Evolutionary conservation across 75 land plant genomes (phyloP), one percentile per base, ranked within the genome.

Genomic region (Picea glauca): DNA sequence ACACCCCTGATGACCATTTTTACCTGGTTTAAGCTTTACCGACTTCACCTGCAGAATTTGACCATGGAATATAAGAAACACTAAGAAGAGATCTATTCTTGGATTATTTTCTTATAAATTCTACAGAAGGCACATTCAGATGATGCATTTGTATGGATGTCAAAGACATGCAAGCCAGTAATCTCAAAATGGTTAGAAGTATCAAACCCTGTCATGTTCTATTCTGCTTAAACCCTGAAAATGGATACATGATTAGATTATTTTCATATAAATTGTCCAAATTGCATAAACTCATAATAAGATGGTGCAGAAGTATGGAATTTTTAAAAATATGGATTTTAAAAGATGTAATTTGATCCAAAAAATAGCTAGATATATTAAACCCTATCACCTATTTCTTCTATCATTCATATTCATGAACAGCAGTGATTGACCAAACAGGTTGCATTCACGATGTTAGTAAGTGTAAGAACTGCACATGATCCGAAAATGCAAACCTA

Each of bases 11-110:
- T 84, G 88, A 35, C 76, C 85, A 61, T 78, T 81, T 60, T 82
- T 89, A 17, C 89, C 85, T 56, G 95, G 84, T 72, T 81, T 88
- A 60, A 95, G 65, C 83, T 84, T 88, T 77, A 92, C 95, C 54
- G 92, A 76, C 76, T 91, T 89, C 2, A 93, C 98, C 98, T 95
- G 89, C 76, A 88, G 12, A 50, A 11, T 50, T 50, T 50, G 3
- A 75, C 35, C 35, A 75, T n/a, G 14, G 60, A 17, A 56, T 58
- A 56, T 75, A 17, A 75, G 35, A 57, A 74, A 75, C 54, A 17
- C 32, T 56, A 50, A 8, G 12, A 17, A 9, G 11, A 43, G 11
- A n/a, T 46, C 50, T 40, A 66, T 43, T n/a, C 2, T 70, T 14
- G 21, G 0, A 43, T 9, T 18, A 43, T 70, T 40, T 70, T 70